Evolutionary conservation across 2,329 filamentous ascomycete species (phyloP).

Genomic region (Esteya vermicola): DNA sequence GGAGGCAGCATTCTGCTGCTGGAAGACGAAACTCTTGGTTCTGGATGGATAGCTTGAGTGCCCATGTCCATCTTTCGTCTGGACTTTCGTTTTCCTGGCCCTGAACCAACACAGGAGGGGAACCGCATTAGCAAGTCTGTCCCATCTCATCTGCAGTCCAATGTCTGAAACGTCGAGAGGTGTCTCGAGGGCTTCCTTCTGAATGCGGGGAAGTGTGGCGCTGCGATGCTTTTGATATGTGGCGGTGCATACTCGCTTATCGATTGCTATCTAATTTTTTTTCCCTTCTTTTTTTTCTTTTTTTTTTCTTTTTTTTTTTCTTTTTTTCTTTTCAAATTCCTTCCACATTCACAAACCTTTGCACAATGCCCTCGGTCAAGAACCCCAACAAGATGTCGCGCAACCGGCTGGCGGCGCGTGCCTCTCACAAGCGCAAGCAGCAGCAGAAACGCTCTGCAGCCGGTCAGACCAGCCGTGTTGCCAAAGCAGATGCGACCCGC

Average conservation of each 20-base stretch:
- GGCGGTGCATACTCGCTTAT: neutral
- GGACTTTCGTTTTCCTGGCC: too few species aligned
- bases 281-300: neutral
- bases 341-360: neutral
- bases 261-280: neutral
- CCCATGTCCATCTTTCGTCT: too few species aligned
- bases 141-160: too few species aligned
- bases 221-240: too few species aligned
- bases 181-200: too few species aligned
- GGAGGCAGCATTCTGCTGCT: too few species aligned
- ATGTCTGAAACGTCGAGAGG: too few species aligned
- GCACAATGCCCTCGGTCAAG: slow-evolving; percentile 37
- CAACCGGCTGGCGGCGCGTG: slow-evolving; percentile 34
- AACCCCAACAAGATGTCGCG: slow-evolving; percentile 44
- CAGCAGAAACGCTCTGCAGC: slow-evolving; percentile 25
- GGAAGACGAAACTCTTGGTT: too few species aligned
- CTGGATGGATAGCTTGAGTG: too few species aligned
- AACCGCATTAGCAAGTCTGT: too few species aligned
- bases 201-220: too few species aligned
- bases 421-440: slow-evolving; percentile 28
- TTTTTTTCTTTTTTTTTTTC: neutral
- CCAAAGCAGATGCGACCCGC: slow-evolving; percentile 25
- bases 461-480: slow-evolving; percentile 10
- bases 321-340: neutral
- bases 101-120: too few species aligned